phyloP scores from a whole-genome alignment of 2,329 filamentous ascomycete species.

The Phyllosticta citrichinensis region DNA sequence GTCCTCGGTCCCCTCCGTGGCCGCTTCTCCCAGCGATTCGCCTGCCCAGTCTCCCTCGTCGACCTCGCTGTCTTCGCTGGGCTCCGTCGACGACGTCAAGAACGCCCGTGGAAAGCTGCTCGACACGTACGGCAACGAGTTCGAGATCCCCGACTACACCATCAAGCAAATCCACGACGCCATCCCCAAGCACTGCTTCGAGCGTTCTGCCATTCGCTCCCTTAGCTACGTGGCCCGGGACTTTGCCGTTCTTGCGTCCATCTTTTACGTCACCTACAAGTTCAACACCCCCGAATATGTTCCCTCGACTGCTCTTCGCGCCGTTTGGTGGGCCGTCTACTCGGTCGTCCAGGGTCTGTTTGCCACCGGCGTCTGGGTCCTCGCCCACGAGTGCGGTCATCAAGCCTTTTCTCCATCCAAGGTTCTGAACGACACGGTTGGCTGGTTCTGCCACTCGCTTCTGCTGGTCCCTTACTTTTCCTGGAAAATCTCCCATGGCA shows the following conservation, averaged over 20 bases:
- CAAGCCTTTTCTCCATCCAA: slow-evolving; percentile 93
- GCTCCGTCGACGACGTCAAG: slow-evolving; percentile 51
- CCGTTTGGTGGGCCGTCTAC: slow-evolving; percentile 55
- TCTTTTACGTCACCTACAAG: slow-evolving; percentile 82
- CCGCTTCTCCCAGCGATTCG: slow-evolving; percentile 48
- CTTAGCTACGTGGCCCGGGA: slow-evolving; percentile 81
- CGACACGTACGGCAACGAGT: slow-evolving; percentile 92
- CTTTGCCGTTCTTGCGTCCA: slow-evolving; percentile 57
- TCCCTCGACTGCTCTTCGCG: slow-evolving; percentile 57
- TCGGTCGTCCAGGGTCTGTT: slow-evolving; percentile 85
- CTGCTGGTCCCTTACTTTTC: slow-evolving; percentile 96
- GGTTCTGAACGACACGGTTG: slow-evolving; percentile 80
- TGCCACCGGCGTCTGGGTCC: slow-evolving; percentile 87
- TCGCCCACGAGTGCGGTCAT: slow-evolving; percentile 97
- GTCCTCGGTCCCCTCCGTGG: slow-evolving; percentile 46
- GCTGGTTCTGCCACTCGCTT: slow-evolving; percentile 81
- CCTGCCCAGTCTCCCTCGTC: slow-evolving; percentile 62
- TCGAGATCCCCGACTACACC: slow-evolving; percentile 87
- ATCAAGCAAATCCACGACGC: slow-evolving; percentile 97
- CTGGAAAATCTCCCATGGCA: slow-evolving; percentile 98
- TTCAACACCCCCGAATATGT: slow-evolving; percentile 79
- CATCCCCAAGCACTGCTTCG: slow-evolving; percentile 94
- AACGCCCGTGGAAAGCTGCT: slow-evolving; percentile 57
- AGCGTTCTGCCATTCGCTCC: slow-evolving; percentile 68
- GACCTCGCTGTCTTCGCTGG: slow-evolving; percentile 85